Conservation (phyloP, 2,329 filamentous ascomycete species). For the Ophiognomonia clavigignenti-juglandacearum region DNA sequence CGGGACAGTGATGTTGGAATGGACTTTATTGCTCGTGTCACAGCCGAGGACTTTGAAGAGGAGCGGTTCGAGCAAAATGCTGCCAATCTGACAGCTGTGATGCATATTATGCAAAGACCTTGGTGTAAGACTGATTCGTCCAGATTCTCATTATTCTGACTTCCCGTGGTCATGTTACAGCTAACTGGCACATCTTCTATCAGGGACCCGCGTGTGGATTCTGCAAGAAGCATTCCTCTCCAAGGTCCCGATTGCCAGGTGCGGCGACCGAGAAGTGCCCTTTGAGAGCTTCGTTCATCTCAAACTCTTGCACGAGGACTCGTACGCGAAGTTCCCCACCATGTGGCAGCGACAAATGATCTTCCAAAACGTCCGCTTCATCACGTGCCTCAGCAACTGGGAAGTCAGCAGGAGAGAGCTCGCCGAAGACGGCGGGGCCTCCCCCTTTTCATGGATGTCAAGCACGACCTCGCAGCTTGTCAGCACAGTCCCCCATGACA, state of each 20-base stretch:
- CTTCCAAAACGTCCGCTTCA: neutral
- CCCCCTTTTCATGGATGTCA: neutral
- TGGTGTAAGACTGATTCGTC: too few species aligned
- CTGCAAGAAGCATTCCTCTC: neutral
- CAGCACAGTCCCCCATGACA: neutral
- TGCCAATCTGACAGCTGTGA: neutral
- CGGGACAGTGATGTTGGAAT: slow-evolving; percentile 1
- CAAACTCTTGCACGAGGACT: neutral
- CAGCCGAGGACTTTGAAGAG: neutral
- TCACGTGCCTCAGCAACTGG: slow-evolving; percentile 1
- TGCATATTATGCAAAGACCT: neutral
- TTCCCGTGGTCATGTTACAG: neutral
- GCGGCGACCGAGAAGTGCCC: neutral
- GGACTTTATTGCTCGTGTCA: neutral
- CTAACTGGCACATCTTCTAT: neutral
- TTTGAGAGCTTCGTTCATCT: neutral
- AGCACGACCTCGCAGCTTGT: neutral
- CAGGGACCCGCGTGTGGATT: neutral
- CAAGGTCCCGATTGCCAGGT: neutral
- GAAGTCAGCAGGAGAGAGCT: neutral
- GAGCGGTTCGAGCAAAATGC: neutral
- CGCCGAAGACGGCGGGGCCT: neutral
- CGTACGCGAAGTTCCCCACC: neutral
- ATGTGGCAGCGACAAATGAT: neutral
- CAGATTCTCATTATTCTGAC: too few species aligned